phyloP scores from a whole-genome alignment of 495 filamentous ascomycete species.

The Geoglossum glabrum region DNA sequence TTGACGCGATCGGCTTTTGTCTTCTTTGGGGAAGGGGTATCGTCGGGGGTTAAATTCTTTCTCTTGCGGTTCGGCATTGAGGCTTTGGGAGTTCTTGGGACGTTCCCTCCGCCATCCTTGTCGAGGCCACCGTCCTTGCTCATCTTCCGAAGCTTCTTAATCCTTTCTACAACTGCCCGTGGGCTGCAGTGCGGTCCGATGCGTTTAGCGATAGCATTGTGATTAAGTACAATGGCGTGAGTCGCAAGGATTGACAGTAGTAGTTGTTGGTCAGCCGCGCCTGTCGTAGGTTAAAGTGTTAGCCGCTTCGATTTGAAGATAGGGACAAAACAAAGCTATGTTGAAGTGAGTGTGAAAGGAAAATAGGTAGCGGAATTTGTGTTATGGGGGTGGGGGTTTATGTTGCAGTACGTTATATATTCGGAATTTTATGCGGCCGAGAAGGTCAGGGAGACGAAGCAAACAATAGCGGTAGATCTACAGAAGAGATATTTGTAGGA shows the following conservation, averaged over 20 bases:
- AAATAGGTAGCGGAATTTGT: not conserved
- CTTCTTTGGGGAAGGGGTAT: not conserved
- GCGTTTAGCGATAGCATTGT: constrained; percentile 12
- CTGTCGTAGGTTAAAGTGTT: not conserved
- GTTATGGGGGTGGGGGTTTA: too few relatives aligned
- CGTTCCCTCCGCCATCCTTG: not conserved
- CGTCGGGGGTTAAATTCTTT: not conserved
- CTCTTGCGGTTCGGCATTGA: not conserved
- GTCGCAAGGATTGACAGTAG: constrained; percentile 15
- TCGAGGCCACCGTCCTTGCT: constrained; percentile 13
- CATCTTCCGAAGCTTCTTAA: constrained; percentile 16
- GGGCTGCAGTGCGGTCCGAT: constrained; percentile 13
- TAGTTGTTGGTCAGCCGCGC: constrained; percentile 14
- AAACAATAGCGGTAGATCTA: too few relatives aligned
- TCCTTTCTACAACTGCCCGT: constrained; percentile 14
- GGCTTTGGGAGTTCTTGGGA: not conserved
- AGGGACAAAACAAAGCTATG: not conserved
- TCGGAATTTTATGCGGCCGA: too few relatives aligned
- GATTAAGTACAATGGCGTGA: constrained; percentile 12
- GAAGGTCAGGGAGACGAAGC: too few relatives aligned
- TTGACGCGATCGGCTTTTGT: not conserved
- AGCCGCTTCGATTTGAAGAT: not conserved
- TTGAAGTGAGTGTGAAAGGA: not conserved
- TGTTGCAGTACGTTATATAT: too few relatives aligned
- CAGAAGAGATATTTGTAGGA: too few relatives aligned